Base-by-base conservation (phyloP, 2,329 filamentous ascomycete genomes). In the Xylariaceae sp. region DNA sequence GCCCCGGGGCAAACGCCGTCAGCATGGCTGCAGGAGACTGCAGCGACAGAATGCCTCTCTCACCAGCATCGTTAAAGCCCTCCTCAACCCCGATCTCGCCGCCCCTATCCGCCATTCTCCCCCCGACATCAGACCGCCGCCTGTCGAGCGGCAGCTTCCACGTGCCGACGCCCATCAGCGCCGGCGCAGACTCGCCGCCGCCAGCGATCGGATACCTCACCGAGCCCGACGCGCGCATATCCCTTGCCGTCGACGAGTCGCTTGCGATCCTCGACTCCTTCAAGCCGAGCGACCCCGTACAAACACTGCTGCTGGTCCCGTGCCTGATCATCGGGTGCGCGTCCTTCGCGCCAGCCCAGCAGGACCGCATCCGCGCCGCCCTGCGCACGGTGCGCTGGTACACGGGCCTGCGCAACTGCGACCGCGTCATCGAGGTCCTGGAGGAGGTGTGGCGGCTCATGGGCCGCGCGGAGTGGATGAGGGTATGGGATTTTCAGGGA, bases 401-500 rank as follows among this genome's bases (percentile, higher is more conserved):
- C 61, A 85, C 81, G 0, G 81, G 81, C 3, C 71, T 85, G 26
- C 74, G 78, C 21, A 85, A 84, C 61, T 78, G 79, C 26, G 78
- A 84, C 58, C 73, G 76, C 12, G 78, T 79, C 2, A 58, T 71
- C 15, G 71, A 80, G 55, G 67, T 86, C 1, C 73, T 86, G 12
- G 78, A 83, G 59, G 76, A 80, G 60, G 72, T 85, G 2, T 86
- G 83, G 83, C 68, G 72, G 19, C 71, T 80, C 19, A 85, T 85
- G 80, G 79, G 78, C 22, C 66, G 68, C 9, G 80, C 77, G 18
- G 79, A 85, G 47, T 84, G 80, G 77, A 61, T 73, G 22, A 73
- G 74, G 16, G 80, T 80, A 7, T 86, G 83, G 83, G 83, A 86
- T 65, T 86, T 82, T 82, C 81, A 85, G 57, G 71, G 72, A 3